These are phyloP conservation scores for Rhododendron ovatum DNA, from an alignment of 148 eudicot genomes.

Conservation along the genomic window DNA sequence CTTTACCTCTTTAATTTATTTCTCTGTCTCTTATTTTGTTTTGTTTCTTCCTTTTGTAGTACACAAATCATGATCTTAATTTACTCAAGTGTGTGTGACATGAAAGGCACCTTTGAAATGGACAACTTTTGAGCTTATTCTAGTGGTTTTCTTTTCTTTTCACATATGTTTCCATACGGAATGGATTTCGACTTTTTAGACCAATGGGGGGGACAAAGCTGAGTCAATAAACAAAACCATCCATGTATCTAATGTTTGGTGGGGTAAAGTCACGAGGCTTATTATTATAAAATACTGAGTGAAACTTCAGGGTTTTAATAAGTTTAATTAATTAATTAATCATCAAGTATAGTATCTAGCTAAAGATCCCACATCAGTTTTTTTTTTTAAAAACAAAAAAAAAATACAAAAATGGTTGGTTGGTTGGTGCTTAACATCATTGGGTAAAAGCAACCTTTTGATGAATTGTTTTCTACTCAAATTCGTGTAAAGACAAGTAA, in stretches of 20 bases:
- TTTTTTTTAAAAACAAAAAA: neutral
- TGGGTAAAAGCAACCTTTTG: slow-evolving; percentile 25
- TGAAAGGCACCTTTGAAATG: slow-evolving; percentile 30
- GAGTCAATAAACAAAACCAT: slow-evolving; percentile 19
- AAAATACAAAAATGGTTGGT: slow-evolving; percentile 11
- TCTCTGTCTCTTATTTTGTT: neutral
- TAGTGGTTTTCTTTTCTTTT: neutral
- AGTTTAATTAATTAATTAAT: slow-evolving; percentile 10
- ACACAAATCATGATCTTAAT: neutral
- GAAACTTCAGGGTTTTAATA: slow-evolving; percentile 1
- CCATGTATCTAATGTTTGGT: slow-evolving; percentile 18
- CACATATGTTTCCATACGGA: neutral
- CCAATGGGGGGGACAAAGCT: slow-evolving; percentile 23
- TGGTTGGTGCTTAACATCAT: slow-evolving; percentile 43
- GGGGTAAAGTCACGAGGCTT: slow-evolving; percentile 22
- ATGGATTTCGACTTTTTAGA: slow-evolving; percentile 30
- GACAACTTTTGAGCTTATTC: slow-evolving; percentile 12
- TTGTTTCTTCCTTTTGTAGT: neutral
- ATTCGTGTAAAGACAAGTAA: slow-evolving; percentile 8
- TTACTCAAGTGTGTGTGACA: slow-evolving; percentile 15
- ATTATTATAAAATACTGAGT: slow-evolving; percentile 18
- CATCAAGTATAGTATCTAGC: slow-evolving; percentile 14
- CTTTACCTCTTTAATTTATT: too few species aligned
- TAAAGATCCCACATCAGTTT: slow-evolving; percentile 24
- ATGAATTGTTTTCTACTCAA: neutral